Conservation (phyloP, 208 protist genomes). For the Crithidia acanthocephali region DNA sequence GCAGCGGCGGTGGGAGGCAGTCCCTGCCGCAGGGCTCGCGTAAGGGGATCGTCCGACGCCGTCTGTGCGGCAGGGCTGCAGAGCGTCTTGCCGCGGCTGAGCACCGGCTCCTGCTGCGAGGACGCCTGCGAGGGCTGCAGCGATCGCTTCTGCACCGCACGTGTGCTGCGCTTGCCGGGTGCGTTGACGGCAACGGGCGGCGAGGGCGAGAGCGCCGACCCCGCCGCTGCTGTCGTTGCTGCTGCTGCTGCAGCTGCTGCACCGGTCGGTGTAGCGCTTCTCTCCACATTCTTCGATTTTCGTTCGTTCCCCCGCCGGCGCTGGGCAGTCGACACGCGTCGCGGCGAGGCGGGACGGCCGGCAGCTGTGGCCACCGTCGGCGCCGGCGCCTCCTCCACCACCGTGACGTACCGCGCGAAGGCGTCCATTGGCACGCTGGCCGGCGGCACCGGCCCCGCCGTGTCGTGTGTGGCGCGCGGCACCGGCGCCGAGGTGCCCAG, state of each 20-base stretch:
- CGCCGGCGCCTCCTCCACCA: conserved; percentile 27
- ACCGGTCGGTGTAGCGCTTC: background rate
- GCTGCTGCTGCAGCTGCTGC: background rate
- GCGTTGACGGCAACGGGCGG: background rate
- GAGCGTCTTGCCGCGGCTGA: conserved; percentile 4
- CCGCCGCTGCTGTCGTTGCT: background rate
- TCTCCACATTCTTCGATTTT: conserved; percentile 1
- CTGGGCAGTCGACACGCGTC: background rate
- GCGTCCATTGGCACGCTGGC: conserved; percentile 54
- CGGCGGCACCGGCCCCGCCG: conserved; percentile 26
- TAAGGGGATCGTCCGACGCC: conserved; percentile 20
- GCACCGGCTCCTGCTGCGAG: background rate
- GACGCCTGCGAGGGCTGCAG: conserved; percentile 5
- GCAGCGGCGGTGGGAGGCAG: background rate
- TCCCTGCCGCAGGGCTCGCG: conserved; percentile 28
- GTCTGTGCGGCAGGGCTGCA: background rate
- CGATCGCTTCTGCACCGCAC: conserved; percentile 3
- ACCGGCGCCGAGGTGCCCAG: conserved; percentile 14
- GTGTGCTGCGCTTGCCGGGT: conserved; percentile 4
- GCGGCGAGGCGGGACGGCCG: background rate
- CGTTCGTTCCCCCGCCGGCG: background rate
- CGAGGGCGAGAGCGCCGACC: background rate
- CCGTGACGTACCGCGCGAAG: conserved; percentile 64
- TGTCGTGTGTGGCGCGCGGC: background rate
- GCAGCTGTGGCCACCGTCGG: conserved; percentile 1